Evolutionary conservation across 2,329 filamentous ascomycete species (phyloP).

Genomic region (Hypoxylon sp.): DNA sequence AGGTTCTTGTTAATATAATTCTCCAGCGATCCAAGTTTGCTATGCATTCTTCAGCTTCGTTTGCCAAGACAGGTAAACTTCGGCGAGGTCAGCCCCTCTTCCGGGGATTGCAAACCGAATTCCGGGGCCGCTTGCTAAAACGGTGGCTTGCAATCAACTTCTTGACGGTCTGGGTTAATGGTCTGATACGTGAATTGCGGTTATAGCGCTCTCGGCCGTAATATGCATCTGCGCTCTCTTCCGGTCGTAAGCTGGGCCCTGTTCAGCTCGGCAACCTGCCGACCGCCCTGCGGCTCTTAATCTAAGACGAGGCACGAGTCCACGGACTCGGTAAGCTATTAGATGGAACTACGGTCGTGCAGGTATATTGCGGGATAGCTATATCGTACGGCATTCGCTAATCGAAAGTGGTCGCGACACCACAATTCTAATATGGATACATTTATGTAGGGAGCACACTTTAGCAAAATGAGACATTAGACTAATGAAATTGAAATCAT

Average conservation of each 20-base stretch:
- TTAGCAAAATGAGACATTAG: not conserved
- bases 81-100: constrained; percentile 9
- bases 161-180: not conserved
- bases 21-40: not conserved
- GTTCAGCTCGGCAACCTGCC: constrained; percentile 16
- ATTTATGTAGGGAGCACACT: not conserved
- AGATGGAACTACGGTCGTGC: not conserved
- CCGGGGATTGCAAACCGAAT: not conserved
- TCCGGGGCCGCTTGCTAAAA: not conserved
- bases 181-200: constrained; percentile 8
- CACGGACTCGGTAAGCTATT: constrained; percentile 1
- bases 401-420: not conserved
- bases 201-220: constrained; percentile 19
- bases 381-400: not conserved
- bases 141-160: constrained; percentile 2
- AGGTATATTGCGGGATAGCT: not conserved
- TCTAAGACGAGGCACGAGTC: not conserved
- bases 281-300: not conserved
- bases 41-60: not conserved
- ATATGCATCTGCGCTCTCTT: not conserved
- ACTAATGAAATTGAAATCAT: not conserved
- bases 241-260: constrained; percentile 16
- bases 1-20: not conserved
- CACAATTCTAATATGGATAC: not conserved
- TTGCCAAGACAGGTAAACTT: constrained; percentile 3